These are phyloP conservation scores for Digitaria exilis DNA, from an alignment of 202 grass and related monocot genomes.

Conservation along the genomic window DNA sequence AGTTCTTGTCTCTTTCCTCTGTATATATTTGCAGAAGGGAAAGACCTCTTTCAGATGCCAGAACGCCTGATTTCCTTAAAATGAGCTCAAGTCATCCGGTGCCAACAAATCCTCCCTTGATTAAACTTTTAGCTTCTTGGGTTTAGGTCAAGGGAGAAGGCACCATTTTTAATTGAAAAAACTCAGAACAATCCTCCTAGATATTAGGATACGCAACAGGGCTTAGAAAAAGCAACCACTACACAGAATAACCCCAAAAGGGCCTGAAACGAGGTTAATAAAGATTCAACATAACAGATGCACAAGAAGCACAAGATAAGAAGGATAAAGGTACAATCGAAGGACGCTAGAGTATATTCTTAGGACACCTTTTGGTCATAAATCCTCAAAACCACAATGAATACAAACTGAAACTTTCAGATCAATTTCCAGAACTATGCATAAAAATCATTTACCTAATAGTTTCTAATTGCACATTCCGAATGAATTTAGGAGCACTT, in stretches of 20 bases:
- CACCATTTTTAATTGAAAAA: neutral
- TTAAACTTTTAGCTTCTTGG: slow-evolving; percentile 2
- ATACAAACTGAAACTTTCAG: neutral
- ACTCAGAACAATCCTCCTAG: neutral
- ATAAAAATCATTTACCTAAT: neutral
- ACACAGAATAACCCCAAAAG: neutral
- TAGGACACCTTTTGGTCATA: neutral
- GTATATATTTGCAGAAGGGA: neutral
- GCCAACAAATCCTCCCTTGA: neutral
- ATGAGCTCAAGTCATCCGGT: neutral
- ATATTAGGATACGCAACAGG: neutral
- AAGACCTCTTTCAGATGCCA: slow-evolving; percentile 1
- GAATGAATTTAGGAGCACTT: neutral
- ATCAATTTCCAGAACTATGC: neutral
- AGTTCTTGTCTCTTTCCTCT: slow-evolving; percentile 1
- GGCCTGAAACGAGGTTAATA: neutral
- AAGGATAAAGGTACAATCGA: neutral
- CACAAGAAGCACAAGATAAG: neutral
- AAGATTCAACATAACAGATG: neutral
- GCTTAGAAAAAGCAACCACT: neutral
- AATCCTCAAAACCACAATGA: neutral
- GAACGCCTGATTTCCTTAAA: neutral
- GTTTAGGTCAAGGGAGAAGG: neutral
- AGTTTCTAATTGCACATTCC: neutral
- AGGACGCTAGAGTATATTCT: neutral